Base-by-base conservation (phyloP, 495 filamentous ascomycete genomes). In the Talaromyces nanjingensis region DNA sequence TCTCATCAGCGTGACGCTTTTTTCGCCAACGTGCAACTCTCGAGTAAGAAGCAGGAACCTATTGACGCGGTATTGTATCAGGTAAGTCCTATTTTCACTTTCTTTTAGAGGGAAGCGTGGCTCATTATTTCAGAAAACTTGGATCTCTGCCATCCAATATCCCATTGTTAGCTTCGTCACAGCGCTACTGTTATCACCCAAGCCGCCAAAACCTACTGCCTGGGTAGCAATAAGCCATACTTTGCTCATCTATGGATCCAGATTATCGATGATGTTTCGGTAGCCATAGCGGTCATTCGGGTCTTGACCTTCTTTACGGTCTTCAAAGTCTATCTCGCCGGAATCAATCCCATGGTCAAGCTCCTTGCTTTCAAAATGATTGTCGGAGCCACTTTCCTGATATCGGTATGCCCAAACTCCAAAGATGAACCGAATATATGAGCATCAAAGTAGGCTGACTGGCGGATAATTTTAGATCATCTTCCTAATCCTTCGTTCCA, bases 181-280 rank as follows among this genome's bases (percentile, higher is more conserved):
- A 7, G 73, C 74, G 65, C 62, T 11, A 69, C 70, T 9, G 67
- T 65, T 59, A 71, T 77, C 63, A 73, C 76, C 5, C 67, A 76
- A 54, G 70, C 67, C 2, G 59, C 65, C 0, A 67, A 62, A 2
- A 42, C 69, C 1, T 77, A 73, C 66, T 77, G 76, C 25, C 61
- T 71, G 0, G 73, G 71, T 4, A 69, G 68, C 16, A 64, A 60
- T 8, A 60, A 68, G 8, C 33, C 66, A 16, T 65, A 73, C 54
- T 77, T 73, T 65, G 74, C 72, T 29, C 72, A 77, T 64, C 55
- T 76, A 8, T 78, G 76, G 74, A 63, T 76, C 1, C 65, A 67
- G 0, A 59, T 73, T 37, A 62, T 73, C 49, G 55, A 34, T 16
- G 47, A 62, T 22, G 24, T 76, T 11, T 77, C 75, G 5, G 56